These are phyloP conservation scores for Flaveria linearis DNA, from an alignment of 129 eudicot genomes.

Conservation along the genomic window DNA sequence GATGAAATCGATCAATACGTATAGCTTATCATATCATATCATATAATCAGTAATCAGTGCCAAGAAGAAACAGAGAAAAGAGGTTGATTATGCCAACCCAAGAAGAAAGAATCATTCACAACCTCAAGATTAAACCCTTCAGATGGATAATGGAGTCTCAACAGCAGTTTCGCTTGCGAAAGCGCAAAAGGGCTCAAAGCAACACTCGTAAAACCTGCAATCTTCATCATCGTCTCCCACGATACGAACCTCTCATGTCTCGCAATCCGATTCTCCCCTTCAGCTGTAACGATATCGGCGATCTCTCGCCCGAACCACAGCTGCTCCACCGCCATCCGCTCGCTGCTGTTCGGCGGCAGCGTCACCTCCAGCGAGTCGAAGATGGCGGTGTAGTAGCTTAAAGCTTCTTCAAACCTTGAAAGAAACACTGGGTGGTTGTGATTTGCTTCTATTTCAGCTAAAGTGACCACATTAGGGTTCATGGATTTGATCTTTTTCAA, in stretches of 20 bases:
- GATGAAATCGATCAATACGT: background rate
- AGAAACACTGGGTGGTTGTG: constrained; percentile 59
- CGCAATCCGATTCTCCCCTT: constrained; percentile 54
- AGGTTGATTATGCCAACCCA: constrained; percentile 87
- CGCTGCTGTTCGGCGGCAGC: constrained; percentile 68
- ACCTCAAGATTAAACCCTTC: constrained; percentile 71
- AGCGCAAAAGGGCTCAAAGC: constrained; percentile 67
- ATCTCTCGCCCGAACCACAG: constrained; percentile 89
- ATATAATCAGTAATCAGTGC: constrained; percentile 39
- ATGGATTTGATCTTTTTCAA: constrained; percentile 54
- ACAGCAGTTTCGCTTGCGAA: constrained; percentile 74
- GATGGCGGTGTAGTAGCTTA: constrained; percentile 64
- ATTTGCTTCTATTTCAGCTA: constrained; percentile 68
- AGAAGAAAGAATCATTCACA: constrained; percentile 57
- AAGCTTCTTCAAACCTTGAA: constrained; percentile 57
- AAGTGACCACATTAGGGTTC: constrained; percentile 63
- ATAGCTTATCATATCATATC: background rate
- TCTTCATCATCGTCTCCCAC: constrained; percentile 71
- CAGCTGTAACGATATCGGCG: constrained; percentile 50
- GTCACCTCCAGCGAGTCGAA: constrained; percentile 89
- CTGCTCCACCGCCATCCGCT: constrained; percentile 64
- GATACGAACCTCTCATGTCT: constrained; percentile 64
- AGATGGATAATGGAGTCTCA: constrained; percentile 88
- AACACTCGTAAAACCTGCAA: constrained; percentile 51
- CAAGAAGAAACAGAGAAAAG: constrained; percentile 90